Base-by-base conservation (phyloP, 208 protist species). In the Acanthamoeba triangularis region DNA sequence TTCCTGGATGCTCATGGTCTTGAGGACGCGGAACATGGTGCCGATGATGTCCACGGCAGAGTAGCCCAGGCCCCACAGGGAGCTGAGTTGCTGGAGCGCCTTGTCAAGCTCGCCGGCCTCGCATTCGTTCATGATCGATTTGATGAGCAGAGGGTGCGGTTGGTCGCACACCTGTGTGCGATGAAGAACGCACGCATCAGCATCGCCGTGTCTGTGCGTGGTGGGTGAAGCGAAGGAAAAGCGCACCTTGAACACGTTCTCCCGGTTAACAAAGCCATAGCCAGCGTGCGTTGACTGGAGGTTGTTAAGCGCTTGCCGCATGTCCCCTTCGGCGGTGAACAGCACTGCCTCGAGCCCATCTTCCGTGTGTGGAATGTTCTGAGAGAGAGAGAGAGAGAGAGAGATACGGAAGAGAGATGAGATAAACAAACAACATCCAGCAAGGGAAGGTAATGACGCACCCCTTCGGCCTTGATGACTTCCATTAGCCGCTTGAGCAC, bases 231-330 rank as follows among this genome's bases (percentile, higher is more conserved):
- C 87, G 13, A 20, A 30, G 10, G 6, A 30, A 94, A 13, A 7
- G 23, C 13, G 37, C 76, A 99, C 99, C 96, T 99, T 99, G 87
- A 99, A 99, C 11, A 99, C 99, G 96, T 99, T 99, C n/a, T 99
- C 99, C 2, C 97, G 97, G 90, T 98, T 99, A 6, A 99, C 98
- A 8, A 98, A 93, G 3, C 98, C 98, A 97, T 99, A 99, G 65
- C 99, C 99, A 18, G 98, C 98, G 82, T 96, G 96, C 25, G 99
- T 99, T 0, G 99, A 98, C 97, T 99, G 99, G 59, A 99, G 96
- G 37, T 99, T 99, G 97, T 99, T 99, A 33, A 99, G 97, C 10
- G 99, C 99, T 74, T 99, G 98, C 52, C 99, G 98, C 97, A 99
- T 98, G 96, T 99, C 99, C 33, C 99, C 99, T 69, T 99, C 98